Evolutionary conservation across 2,329 filamentous ascomycete genomes (phyloP), one percentile per base, ranked within the genome.

Genomic region (Chaetomiaceae sp.): DNA sequence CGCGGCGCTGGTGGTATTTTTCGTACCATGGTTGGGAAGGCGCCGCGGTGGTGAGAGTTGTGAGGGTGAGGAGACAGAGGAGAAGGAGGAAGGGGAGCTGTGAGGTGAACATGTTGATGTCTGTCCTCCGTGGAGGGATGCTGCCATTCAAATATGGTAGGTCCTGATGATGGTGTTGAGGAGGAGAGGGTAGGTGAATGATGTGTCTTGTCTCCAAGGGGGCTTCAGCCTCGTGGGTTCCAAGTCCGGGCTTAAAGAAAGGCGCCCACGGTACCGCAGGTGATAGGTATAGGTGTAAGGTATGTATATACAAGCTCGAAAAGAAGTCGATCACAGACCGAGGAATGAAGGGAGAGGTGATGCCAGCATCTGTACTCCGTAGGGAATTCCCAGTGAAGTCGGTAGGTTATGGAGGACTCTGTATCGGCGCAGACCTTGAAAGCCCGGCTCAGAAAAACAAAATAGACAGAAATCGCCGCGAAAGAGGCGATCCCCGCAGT

Each of bases 51-150:
- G 65, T 55, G 49, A 67, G 51, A 53, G 65, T 53, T 40, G 64
- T 54, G 49, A 70, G 44, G 35, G 40, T 3, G 30, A 41, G 14
- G n/a, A n/a, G n/a, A n/a, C n/a, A n/a, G 46, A 50, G 10, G 39
- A 51, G 34, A 14, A 41, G n/a, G 42, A 56, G 34, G 51, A 70
- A 50, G 54, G 33, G 21, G 57, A 50, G 33, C 58, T 59, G 42
- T 60, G 57, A 25, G 61, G 64, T 17, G 55, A 66, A 60, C 66
- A 72, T 73, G 44, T 53, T 62, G 58, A 34, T n/a, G n/a, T n/a
- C n/a, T n/a, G n/a, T n/a, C n/a, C n/a, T n/a, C n/a, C n/a, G n/a
- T n/a, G n/a, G n/a, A n/a, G n/a, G n/a, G n/a, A n/a, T n/a, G n/a
- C n/a, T n/a, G n/a, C n/a, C n/a, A n/a, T n/a, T n/a, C n/a, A n/a